Evolutionary conservation across 2,329 filamentous ascomycete species (phyloP).

Genomic region (Aspergillus tamarii): DNA sequence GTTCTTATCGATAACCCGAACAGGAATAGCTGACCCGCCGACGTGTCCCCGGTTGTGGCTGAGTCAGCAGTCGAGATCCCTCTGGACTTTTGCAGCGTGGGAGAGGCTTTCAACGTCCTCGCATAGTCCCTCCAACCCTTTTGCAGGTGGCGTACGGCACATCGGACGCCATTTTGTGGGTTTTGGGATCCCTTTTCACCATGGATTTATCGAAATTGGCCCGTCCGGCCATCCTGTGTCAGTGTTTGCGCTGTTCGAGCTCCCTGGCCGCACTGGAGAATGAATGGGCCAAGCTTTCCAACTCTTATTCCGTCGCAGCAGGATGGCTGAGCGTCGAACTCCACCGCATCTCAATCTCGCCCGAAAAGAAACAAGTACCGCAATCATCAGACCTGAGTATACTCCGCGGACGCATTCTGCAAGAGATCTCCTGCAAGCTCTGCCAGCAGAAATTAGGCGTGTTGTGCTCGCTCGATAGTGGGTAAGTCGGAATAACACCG

Average conservation of each 20-base stretch:
- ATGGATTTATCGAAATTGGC: constrained; percentile 43
- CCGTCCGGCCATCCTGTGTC: constrained; percentile 42
- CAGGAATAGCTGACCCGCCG: constrained; percentile 21
- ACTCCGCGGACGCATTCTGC: constrained; percentile 39
- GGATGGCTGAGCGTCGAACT: constrained; percentile 44
- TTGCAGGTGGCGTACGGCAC: constrained; percentile 14
- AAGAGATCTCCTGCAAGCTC: constrained; percentile 42
- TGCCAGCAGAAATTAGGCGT: constrained; percentile 44
- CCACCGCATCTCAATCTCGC: constrained; percentile 40
- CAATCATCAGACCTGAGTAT: constrained; percentile 39
- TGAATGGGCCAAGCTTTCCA: constrained; percentile 45
- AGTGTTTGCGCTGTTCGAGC: constrained; percentile 44
- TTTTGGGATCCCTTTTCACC: constrained; percentile 6
- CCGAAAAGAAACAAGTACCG: constrained; percentile 41
- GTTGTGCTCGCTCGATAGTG: constrained; percentile 38
- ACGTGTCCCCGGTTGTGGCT: constrained; percentile 26
- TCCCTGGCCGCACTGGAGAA: constrained; percentile 46
- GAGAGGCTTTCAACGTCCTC: constrained; percentile 3
- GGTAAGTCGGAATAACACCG: constrained; percentile 31
- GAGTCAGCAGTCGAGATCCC: constrained; percentile 34
- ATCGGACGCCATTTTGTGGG: constrained; percentile 8
- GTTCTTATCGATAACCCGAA: constrained; percentile 27
- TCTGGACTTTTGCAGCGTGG: constrained; percentile 24
- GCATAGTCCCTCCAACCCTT: constrained; percentile 8
- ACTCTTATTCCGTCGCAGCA: constrained; percentile 39